These are phyloP conservation scores for Nigrograna mackinnonii DNA, from an alignment of 2,329 filamentous ascomycete species.

Conservation along the genomic window DNA sequence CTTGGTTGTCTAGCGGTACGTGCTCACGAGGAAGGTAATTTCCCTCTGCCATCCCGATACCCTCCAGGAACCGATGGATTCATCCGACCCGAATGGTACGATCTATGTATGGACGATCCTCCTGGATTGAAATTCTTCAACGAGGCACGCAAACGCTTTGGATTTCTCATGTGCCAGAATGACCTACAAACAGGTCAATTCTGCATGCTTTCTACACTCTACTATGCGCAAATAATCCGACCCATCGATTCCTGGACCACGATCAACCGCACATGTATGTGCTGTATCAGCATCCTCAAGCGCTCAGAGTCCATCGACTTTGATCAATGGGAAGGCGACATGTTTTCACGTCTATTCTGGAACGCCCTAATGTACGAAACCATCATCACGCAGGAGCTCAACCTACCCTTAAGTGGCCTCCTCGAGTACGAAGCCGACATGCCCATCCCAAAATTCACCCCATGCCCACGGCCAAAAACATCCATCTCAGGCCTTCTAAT, in stretches of 20 bases:
- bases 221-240: slow-evolving; percentile 56
- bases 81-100: slow-evolving; percentile 37
- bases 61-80: slow-evolving; percentile 17
- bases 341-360: slow-evolving; percentile 61
- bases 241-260: slow-evolving; percentile 59
- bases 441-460: slow-evolving; percentile 57
- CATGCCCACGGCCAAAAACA: slow-evolving; percentile 43
- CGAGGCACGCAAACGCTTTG: slow-evolving; percentile 56
- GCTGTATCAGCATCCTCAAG: slow-evolving; percentile 53
- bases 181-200: slow-evolving; percentile 57
- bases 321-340: slow-evolving; percentile 58
- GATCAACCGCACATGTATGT: slow-evolving; percentile 55
- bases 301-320: slow-evolving; percentile 47
- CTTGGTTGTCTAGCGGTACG: slow-evolving; percentile 55
- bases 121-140: slow-evolving; percentile 58
- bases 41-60: slow-evolving; percentile 44
- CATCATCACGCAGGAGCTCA: slow-evolving; percentile 58
- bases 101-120: slow-evolving; percentile 40
- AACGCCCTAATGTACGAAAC: slow-evolving; percentile 60
- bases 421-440: slow-evolving; percentile 56
- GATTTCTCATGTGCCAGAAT: slow-evolving; percentile 56
- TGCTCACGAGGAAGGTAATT: slow-evolving; percentile 54
- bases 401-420: slow-evolving; percentile 55
- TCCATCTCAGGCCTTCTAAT: slow-evolving; percentile 36
- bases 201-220: slow-evolving; percentile 56